Percentiles rank a stretch among this genome's conserved stretches.
Evolutionary conservation across 2,329 filamentous ascomycete genomes (phyloP).

Genomic region (Calonectria montana): DNA sequence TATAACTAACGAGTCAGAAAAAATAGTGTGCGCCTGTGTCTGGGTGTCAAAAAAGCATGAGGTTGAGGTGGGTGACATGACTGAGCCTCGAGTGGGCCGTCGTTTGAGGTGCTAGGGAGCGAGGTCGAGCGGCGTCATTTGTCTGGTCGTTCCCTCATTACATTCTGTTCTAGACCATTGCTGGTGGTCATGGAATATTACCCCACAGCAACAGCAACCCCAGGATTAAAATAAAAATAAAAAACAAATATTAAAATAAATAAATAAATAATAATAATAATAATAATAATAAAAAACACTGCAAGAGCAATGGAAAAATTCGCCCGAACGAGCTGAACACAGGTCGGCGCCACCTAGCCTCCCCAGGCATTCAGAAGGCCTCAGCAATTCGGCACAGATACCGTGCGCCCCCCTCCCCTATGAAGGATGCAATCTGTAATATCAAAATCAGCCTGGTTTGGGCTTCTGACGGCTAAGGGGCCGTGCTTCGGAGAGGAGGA

Average conservation of each 20-base stretch:
- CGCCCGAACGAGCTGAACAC: neutral
- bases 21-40: neutral
- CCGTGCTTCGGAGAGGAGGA: neutral
- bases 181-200: neutral
- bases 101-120: neutral
- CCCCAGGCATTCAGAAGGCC: neutral
- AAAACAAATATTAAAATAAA: no score
- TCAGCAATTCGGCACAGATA: neutral
- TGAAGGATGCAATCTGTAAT: neutral
- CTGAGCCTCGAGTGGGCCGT: neutral
- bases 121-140: neutral
- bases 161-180: neutral
- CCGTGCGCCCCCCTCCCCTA: constrained; percentile 1
- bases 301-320: neutral
- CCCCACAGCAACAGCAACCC: neutral
- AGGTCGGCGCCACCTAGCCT: neutral
- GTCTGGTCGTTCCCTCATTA: neutral
- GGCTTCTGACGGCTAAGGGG: neutral
- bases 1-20: constrained; percentile 19
- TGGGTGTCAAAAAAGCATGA: neutral
- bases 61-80: neutral
- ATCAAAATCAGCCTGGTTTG: constrained; percentile 6
- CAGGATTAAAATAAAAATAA: neutral
- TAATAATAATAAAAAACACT: constrained; percentile 9
- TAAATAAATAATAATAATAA: neutral